A percentile compares a stretch with the other conserved stretches of the same genome.
Evolutionary conservation across 129 eudicot species (phyloP).

Genomic region (Dittrichia graveolens): DNA sequence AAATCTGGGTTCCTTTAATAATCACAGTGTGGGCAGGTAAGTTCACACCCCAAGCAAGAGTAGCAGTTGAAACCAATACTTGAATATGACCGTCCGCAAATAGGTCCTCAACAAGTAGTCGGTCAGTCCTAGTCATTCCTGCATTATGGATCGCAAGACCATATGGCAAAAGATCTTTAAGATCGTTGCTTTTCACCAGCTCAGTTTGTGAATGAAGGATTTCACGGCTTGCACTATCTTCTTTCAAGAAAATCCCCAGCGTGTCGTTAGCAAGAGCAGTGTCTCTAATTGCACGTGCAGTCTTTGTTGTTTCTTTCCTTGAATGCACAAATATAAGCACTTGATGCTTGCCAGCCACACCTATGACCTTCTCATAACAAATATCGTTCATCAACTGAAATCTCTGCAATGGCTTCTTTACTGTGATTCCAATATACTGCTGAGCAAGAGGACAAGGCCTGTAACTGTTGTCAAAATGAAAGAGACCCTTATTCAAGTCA

Average conservation of each 20-base stretch:
- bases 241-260: conserved; percentile 67
- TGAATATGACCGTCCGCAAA: conserved; percentile 84
- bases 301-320: conserved; percentile 86
- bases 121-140: conserved; percentile 85
- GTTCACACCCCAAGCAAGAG: conserved; percentile 97
- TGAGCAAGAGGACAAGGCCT: conserved; percentile 95
- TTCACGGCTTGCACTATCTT: conserved; percentile 88
- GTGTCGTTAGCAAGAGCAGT: conserved; percentile 86
- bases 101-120: conserved; percentile 83
- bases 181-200: conserved; percentile 83
- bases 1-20: conserved; percentile 92
- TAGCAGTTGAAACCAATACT: conserved; percentile 92
- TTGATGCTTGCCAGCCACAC: conserved; percentile 82
- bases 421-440: conserved; percentile 86
- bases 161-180: conserved; percentile 82
- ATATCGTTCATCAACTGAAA: conserved; percentile 91
- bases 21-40: conserved; percentile 94
- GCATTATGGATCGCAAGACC: conserved; percentile 95
- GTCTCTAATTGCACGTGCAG: conserved; percentile 89
- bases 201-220: conserved; percentile 73
- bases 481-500: conserved; percentile 68
- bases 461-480: conserved; percentile 84
- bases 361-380: conserved; percentile 80
- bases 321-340: conserved; percentile 92
- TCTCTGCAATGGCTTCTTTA: conserved; percentile 92